phyloP scores from a whole-genome alignment of 2,329 filamentous ascomycete genomes.

The Paraconiothyrium sp. region DNA sequence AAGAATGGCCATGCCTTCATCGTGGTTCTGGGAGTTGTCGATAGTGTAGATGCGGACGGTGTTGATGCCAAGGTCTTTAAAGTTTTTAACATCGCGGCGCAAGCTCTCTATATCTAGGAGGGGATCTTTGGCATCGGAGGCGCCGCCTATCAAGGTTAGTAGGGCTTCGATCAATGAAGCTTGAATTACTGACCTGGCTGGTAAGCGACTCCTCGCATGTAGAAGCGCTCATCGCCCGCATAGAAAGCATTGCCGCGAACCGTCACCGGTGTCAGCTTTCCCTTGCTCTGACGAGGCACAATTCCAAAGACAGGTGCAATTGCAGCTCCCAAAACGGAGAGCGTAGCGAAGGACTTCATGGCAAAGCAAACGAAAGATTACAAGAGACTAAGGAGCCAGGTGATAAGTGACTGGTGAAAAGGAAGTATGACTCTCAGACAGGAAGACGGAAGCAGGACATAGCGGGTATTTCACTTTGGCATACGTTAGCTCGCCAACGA shows the following conservation, averaged over 20 bases:
- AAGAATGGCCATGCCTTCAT: slow-evolving; percentile 83
- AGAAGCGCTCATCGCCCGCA: slow-evolving; percentile 67
- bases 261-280: slow-evolving; percentile 62
- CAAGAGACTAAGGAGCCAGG: slow-evolving; percentile 32
- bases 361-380: slow-evolving; percentile 37
- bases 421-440: slow-evolving; percentile 34
- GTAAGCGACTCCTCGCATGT: slow-evolving; percentile 70
- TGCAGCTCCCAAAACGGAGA: slow-evolving; percentile 38
- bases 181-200: slow-evolving; percentile 63
- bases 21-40: slow-evolving; percentile 84
- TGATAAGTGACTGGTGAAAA: slow-evolving; percentile 50
- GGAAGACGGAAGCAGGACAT: slow-evolving; percentile 33
- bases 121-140: slow-evolving; percentile 67
- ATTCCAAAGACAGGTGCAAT: slow-evolving; percentile 37
- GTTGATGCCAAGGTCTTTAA: slow-evolving; percentile 88
- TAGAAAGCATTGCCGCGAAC: slow-evolving; percentile 73
- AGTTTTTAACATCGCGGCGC: slow-evolving; percentile 79
- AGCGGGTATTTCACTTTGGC: slow-evolving; percentile 42
- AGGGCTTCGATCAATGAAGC: slow-evolving; percentile 45
- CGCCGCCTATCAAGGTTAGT: slow-evolving; percentile 51
- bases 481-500: slow-evolving; percentile 27
- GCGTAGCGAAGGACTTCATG: slow-evolving; percentile 45
- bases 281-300: slow-evolving; percentile 38
- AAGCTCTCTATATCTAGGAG: slow-evolving; percentile 75
- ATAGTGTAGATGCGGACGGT: slow-evolving; percentile 91